Base-by-base conservation (phyloP, 129 eudicot genomes). In the Tagetes erecta region DNA sequence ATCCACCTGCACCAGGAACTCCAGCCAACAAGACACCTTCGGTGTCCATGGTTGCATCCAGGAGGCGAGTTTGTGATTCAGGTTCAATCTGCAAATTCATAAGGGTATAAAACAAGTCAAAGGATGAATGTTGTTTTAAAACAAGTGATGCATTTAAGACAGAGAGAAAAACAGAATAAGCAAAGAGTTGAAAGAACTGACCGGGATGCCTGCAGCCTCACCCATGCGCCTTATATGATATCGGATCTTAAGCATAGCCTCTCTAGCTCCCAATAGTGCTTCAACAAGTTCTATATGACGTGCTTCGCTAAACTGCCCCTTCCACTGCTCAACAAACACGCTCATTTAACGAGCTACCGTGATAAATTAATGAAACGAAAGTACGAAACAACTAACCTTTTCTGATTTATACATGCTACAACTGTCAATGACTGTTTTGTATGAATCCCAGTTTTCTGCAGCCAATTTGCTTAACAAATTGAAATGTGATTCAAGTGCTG, bases 1-100 rank as follows among this genome's bases (percentile, higher is more conserved):
- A 94, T 1, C 99, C 99, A n/a, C 99, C 99, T 44, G 97, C 99
- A 55, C 99, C 97, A 45, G 99, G 99, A 78, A 95, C 93, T 53
- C 99, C 99, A 37, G 99, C 99, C 85, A 95, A 81, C 53, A 95
- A 73, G 70, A 95, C 96, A 76, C 97, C 97, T 56, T 83, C 84
- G 83, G 81, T 79, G 72, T 68, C 82, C 97, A 91, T 91, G 38
- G 99, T 91, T 27, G 93, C 82, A 73, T 94, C 96, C 74, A 86
- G 73, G 64, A 91, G 97, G 70, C 40, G 82, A 59, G 99, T 88
- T 84, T 85, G 97, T 74, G 94, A 85, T 65, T 91, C 91, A 5
- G 97, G 99, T 82, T 91, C 96, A 83, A 94, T 94, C 97, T 94
- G 96, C 68, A 76, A 75, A 20, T 20, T 20, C 27, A 20, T 20